A percentile compares a stretch with the other conserved stretches of the same genome.
Conservation (phyloP, 176 grass and related monocot species). For the Lolium multiflorum region DNA sequence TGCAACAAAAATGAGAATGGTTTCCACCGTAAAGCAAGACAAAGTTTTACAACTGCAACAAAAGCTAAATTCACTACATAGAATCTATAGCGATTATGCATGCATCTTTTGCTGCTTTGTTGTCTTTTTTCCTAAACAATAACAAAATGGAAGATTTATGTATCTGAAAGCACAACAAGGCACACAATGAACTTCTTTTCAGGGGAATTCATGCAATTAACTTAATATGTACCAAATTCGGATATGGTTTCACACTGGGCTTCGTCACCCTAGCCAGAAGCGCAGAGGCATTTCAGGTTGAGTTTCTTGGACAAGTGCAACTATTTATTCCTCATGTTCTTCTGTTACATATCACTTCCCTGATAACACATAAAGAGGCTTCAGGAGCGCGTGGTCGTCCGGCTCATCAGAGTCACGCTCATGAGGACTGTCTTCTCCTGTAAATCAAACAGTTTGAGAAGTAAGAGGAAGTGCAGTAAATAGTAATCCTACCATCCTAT, state of each 20-base stretch:
- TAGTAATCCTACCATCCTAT: neutral
- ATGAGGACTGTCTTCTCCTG: too few relatives aligned
- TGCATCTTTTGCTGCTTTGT: neutral
- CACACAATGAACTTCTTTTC: neutral
- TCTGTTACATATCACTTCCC: neutral
- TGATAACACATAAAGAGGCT: constrained; percentile 23
- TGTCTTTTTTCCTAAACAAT: neutral
- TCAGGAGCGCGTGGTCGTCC: too few relatives aligned
- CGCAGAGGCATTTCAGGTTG: constrained; percentile 17
- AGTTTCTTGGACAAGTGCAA: constrained; percentile 14
- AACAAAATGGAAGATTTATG: neutral
- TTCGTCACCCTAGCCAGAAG: neutral
- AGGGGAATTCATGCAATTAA: neutral
- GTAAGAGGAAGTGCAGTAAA: neutral
- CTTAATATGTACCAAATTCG: neutral
- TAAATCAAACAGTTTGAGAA: constrained; percentile 2
- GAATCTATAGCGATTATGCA: neutral
- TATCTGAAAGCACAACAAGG: neutral
- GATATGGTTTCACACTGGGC: neutral
- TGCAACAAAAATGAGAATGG: neutral
- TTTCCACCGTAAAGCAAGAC: neutral
- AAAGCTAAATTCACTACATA: neutral
- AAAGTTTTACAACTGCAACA: neutral
- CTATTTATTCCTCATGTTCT: constrained; percentile 1
- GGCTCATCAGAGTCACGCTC: neutral